Percentiles rank a stretch among this genome's conserved stretches.
Evolutionary conservation across 2,329 filamentous ascomycete genomes (phyloP).

Genomic region (Beauveria medogensis): DNA sequence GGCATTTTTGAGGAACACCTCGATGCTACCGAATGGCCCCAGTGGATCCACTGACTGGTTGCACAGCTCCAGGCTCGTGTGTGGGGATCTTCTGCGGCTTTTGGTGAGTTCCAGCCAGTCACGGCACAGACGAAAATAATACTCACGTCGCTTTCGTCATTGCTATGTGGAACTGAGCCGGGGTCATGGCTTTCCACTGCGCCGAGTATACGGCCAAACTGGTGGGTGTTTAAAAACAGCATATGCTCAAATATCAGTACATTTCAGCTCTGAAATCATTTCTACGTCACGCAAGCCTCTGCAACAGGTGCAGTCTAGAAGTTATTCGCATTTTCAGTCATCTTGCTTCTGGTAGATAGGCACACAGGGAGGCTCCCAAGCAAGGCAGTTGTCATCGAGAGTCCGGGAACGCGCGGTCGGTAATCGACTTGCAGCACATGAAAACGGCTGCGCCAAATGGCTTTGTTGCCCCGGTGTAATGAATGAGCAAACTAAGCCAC

Average conservation of each 20-base stretch:
- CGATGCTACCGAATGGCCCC: conserved; percentile 2
- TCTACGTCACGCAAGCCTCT: neutral
- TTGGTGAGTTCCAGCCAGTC: conserved; percentile 3
- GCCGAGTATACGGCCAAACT: neutral
- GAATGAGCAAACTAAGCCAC: conserved; percentile 3
- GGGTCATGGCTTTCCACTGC: conserved; percentile 6
- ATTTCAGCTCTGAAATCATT: neutral
- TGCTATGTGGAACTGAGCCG: conserved; percentile 12
- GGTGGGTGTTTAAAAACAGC: neutral
- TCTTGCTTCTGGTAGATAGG: no score
- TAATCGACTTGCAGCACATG: conserved; percentile 10
- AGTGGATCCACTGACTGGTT: conserved; percentile 9
- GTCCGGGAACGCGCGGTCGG: conserved; percentile 2
- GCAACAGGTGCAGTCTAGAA: neutral
- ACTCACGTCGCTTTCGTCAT: conserved; percentile 23
- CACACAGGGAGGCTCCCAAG: neutral
- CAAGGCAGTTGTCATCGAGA: neutral
- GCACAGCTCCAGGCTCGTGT: conserved; percentile 9
- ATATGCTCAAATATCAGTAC: neutral
- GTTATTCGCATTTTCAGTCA: no score
- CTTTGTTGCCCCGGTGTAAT: conserved; percentile 3
- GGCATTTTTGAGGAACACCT: neutral
- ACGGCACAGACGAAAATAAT: conserved; percentile 20
- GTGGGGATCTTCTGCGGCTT: conserved; percentile 6
- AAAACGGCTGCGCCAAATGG: conserved; percentile 3